Conservation (phyloP, 208 protist species). For the Acanthamoeba royreba region DNA sequence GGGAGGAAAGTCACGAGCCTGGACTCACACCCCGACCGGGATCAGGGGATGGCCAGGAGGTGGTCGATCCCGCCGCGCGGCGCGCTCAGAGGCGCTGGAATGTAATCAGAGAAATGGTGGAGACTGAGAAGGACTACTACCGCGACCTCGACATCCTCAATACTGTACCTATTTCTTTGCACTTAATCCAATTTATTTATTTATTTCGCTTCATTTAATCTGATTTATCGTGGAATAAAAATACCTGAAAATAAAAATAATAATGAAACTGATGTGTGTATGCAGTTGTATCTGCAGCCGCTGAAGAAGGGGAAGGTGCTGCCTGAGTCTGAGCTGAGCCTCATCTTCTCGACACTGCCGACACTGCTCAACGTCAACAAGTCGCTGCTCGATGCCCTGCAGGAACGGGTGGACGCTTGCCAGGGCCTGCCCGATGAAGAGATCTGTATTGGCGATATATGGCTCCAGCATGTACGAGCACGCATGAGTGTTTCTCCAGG, state of each 20-base stretch:
- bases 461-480: not conserved
- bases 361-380: not conserved
- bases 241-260: not conserved
- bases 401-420: not conserved
- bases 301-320: not conserved
- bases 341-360: not conserved
- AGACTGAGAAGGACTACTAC: constrained; percentile 1
- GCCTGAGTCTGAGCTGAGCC: not conserved
- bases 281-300: not conserved
- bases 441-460: not conserved
- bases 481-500: not conserved
- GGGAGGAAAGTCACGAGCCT: not conserved
- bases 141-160: not conserved
- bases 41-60: not conserved
- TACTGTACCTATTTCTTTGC: not conserved
- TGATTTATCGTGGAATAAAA: not conserved
- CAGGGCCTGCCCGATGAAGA: not conserved
- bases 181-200: not conserved
- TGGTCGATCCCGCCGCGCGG: not conserved
- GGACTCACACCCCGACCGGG: not conserved
- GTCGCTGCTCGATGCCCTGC: not conserved
- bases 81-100: not conserved
- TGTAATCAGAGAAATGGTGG: not conserved
- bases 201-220: not conserved
- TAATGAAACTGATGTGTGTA: not conserved